A percentile compares a stretch with the other conserved stretches of the same genome.
phyloP scores from a whole-genome alignment of 176 grass and related monocot species.

The Cenchrus purpureus region DNA sequence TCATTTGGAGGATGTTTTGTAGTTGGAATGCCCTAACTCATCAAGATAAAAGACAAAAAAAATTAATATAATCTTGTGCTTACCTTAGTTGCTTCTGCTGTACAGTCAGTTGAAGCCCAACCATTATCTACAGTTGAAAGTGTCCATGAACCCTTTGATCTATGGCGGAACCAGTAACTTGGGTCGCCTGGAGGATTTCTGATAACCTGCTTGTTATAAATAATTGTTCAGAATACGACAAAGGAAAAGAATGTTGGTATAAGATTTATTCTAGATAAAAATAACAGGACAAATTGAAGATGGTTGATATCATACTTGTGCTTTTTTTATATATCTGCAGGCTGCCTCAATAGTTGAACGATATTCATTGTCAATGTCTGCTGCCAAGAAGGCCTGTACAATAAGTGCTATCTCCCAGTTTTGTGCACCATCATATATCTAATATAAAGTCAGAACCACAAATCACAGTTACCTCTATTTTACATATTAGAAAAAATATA shows the following conservation, averaged over 20 bases:
- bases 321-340: constrained; percentile 43
- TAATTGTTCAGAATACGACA: too few relatives aligned
- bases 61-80: neutral
- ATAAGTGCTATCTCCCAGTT: constrained; percentile 63
- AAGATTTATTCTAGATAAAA: too few relatives aligned
- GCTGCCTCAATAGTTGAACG: constrained; percentile 37
- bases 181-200: constrained; percentile 40
- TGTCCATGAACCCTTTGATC: constrained; percentile 49
- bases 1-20: too few relatives aligned
- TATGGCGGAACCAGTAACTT: constrained; percentile 41
- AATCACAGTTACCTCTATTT: too few relatives aligned
- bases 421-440: constrained; percentile 62
- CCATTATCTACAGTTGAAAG: constrained; percentile 51
- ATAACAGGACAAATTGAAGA: neutral
- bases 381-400: constrained; percentile 56
- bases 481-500: too few relatives aligned
- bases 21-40: neutral
- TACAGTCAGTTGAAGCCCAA: constrained; percentile 33
- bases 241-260: too few relatives aligned
- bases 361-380: constrained; percentile 46
- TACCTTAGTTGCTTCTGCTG: constrained; percentile 41
- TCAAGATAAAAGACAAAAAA: neutral
- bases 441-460: too few relatives aligned
- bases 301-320: constrained; percentile 12
- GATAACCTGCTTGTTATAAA: neutral